A percentile compares a stretch with the other conserved stretches of the same genome.
Evolutionary conservation across 208 protist genomes (phyloP).

Genomic region (Trypanosoma vivax): DNA sequence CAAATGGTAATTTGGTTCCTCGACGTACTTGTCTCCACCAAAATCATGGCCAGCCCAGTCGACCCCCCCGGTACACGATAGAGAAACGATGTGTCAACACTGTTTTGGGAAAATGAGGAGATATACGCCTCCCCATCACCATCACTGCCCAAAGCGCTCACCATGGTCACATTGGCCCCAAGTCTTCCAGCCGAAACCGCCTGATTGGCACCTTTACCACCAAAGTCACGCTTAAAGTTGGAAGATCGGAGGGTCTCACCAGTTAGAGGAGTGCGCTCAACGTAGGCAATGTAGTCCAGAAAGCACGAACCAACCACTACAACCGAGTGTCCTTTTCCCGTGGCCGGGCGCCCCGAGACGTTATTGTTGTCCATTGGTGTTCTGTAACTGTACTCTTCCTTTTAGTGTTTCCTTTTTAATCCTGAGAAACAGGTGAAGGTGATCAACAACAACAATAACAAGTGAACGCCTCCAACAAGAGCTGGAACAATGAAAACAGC

Average conservation of each 20-base stretch:
- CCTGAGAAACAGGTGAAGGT: too few relatives aligned
- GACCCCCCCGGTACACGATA: slow-evolving; percentile 32
- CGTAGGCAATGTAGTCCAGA: slow-evolving; percentile 87
- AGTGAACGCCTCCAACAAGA: too few relatives aligned
- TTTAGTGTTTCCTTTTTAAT: background rate
- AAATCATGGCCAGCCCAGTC: slow-evolving; percentile 89
- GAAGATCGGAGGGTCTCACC: slow-evolving; percentile 91
- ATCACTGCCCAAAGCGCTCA: slow-evolving; percentile 83
- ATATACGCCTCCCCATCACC: slow-evolving; percentile 84
- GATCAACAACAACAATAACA: too few relatives aligned
- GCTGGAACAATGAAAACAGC: too few relatives aligned
- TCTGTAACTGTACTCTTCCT: background rate
- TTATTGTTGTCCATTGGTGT: slow-evolving; percentile 62
- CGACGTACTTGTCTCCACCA: slow-evolving; percentile 78
- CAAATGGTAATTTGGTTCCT: slow-evolving; percentile 92
- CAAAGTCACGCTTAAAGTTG: slow-evolving; percentile 85
- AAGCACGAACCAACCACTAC: slow-evolving; percentile 89
- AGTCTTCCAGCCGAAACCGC: slow-evolving; percentile 77
- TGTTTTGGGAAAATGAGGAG: slow-evolving; percentile 66
- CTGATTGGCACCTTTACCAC: slow-evolving; percentile 93
- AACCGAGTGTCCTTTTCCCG: slow-evolving; percentile 31
- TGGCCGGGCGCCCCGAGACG: slow-evolving; percentile 21
- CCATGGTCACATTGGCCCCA: slow-evolving; percentile 77
- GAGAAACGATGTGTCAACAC: slow-evolving; percentile 73
- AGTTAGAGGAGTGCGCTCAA: slow-evolving; percentile 76